Evolutionary conservation across 192 early-diverging fungal species (phyloP), one percentile per base, ranked within the genome.

Genomic region (Coemansia furcata): DNA sequence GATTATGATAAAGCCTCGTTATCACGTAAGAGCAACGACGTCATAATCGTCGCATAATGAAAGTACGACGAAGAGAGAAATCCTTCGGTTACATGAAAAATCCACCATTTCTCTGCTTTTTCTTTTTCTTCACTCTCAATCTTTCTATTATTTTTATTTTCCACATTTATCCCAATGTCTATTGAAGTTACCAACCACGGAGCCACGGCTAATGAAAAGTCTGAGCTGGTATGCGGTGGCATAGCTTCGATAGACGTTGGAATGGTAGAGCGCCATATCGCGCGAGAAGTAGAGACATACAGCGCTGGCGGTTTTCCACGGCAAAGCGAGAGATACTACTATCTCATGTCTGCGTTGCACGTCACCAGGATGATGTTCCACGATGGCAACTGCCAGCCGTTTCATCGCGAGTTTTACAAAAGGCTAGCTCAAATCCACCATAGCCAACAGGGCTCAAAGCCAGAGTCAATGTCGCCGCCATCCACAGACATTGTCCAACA

Each of bases 331-430:
- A 66, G 81, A 52, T 83, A 83, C 73, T 83, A 83, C 65, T 67
- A 72, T 38, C 73, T 83, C 6, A 83, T 83, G 81, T 83, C 81
- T 10, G 81, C 78, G 36, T 73, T 83, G 19, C 81, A 83, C 52
- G 75, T 83, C 5, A 57, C 77, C 3, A 72, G 81, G 17, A 79
- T 83, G 72, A 71, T 83, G 19, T 83, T 72, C 64, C 81, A 83
- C 17, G 81, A 83, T 62, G 77, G 77, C 10, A 71, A 74, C 60
- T 83, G 81, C 73, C 46, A 65, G 65, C 81, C 81, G 3, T 68
- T 83, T 30, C 81, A 83, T 47, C 76, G 81, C 52, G 81, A 76
- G 65, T 83, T 77, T 43, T 83, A 83, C 65, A 67, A 62, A 63
- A 66, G 69, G 30, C 60, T 83, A 15, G 81, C 81, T 4, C 72